These are phyloP conservation scores for Casuarina cunninghamiana DNA, from an alignment of 306 rosid species.

Conservation along the genomic window DNA sequence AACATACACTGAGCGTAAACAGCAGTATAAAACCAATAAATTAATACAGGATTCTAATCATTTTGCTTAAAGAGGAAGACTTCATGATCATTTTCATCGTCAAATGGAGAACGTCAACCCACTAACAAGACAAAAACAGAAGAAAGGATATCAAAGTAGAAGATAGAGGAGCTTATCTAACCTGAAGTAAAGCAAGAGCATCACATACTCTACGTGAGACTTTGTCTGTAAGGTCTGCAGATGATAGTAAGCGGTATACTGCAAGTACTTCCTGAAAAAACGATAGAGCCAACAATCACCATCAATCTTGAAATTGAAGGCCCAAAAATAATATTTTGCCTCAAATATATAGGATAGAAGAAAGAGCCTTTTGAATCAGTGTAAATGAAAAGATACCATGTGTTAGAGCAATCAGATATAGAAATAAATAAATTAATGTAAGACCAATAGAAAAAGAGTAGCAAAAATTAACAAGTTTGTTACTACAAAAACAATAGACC, in stretches of 20 bases:
- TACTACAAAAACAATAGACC: neutral
- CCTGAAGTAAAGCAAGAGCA: conserved; percentile 46
- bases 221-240: conserved; percentile 24
- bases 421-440: neutral
- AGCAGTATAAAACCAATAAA: neutral
- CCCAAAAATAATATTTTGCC: neutral
- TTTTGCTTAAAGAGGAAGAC: neutral
- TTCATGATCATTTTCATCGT: neutral
- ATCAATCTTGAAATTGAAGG: neutral
- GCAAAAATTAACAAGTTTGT: neutral
- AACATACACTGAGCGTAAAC: too few species aligned
- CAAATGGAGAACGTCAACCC: neutral
- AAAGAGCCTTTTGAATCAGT: neutral
- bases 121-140: neutral
- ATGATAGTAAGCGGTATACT: conserved; percentile 31
- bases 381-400: neutral
- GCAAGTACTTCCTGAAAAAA: conserved; percentile 35
- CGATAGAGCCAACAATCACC: conserved; percentile 5
- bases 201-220: conserved; percentile 32
- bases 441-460: neutral
- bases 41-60: neutral
- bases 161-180: conserved; percentile 1
- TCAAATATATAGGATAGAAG: neutral
- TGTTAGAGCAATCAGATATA: neutral
- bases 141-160: neutral